Evolutionary conservation across 1,284 basidiomycete genomes (phyloP), one percentile per base, ranked within the genome.

Genomic region (Ustilago tritici): DNA sequence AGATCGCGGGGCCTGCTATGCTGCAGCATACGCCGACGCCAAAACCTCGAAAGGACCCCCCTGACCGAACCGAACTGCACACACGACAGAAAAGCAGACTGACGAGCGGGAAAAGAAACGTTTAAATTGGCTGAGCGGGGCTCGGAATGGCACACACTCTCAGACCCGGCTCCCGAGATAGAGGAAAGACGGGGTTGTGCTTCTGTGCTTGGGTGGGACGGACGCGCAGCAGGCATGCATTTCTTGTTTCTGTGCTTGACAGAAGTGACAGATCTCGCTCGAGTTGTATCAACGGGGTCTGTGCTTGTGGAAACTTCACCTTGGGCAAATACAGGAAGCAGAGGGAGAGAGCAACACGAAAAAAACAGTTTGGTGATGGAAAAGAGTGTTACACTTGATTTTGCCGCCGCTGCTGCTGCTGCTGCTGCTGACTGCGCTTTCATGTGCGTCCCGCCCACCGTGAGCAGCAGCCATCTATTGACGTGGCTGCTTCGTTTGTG

Each of bases 181-280:
- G 23, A 28, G 23, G 23, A 28, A 3, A 28, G 23, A 28, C 23
- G 23, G 3, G 23, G 23, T 28, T 2, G 23, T 28, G 10, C 15
- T 28, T 9, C 49, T 50, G 49, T 11, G 31, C 28, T 17, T 4
- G 49, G 28, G 49, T 50, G 28, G 49, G 49, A 15, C 46, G 32
- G 40, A 56, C 55, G 55, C 55, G 55, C 55, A 34, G 56, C 31
- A 43, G 17, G 31, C 56, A 57, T 58, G 56, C 56, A 58, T 47
- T 9, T 17, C 11, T 15, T 15, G 32, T 15, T 31, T 35, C 32
- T 54, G 34, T 12, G 38, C 11, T 40, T 40, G 38, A 40, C 38
- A 8, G 46, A 8, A 15, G 52, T 54, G 19, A 54, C 36, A 57
- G 19, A 10, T 34, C 3, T n/a, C 9, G n/a, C 10, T 49, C 10